Evolutionary conservation across 306 rosid species (phyloP), one percentile per base, ranked within the genome.

Genomic region (Betula pendula): DNA sequence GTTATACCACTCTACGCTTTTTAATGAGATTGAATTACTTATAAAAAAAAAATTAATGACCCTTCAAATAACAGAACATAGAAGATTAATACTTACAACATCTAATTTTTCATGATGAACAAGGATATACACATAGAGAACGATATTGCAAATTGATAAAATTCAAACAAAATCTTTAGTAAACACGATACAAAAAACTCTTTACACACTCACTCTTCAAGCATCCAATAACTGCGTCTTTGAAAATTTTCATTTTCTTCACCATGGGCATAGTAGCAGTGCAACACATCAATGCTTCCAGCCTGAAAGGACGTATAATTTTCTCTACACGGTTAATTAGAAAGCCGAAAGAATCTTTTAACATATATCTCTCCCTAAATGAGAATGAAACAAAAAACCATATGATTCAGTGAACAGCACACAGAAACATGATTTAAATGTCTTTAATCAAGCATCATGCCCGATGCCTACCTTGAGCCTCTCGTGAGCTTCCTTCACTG

Each of bases 221-320:
- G 95, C 95, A 89, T 74, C 98, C 98, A 93, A 77, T 93, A 93
- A 73, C 93, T 91, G 77, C 96, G 95, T 58, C 98, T 89, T 85
- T 89, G 98, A 77, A 91, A 91, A 75, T 75, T 82, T 87, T 91
- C 93, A 44, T 91, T 80, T 58, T 88, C 95, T 84, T 93, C 95
- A 75, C 96, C 98, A 78, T 91, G 98, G 53, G 98, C 98, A 82
- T 91, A 91, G 82, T 93, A 93, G 84, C 98, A 93, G 74, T 91
- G 95, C 87, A 93, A 78, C 51, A 87, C 95, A 71, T 91, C 96
- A 73, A 91, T 81, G 75, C 95, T 89, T 78, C 93, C 98, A 67
- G 83, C 93, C 98, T 93, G 81, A 80, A 71, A 88, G 69, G 68
- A 75, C 45, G 29, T 68, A 50, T 2, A 42, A 38, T 13, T 52